Conservation (phyloP, 1,139 yeast genomes). For the Diutina siamensis region DNA sequence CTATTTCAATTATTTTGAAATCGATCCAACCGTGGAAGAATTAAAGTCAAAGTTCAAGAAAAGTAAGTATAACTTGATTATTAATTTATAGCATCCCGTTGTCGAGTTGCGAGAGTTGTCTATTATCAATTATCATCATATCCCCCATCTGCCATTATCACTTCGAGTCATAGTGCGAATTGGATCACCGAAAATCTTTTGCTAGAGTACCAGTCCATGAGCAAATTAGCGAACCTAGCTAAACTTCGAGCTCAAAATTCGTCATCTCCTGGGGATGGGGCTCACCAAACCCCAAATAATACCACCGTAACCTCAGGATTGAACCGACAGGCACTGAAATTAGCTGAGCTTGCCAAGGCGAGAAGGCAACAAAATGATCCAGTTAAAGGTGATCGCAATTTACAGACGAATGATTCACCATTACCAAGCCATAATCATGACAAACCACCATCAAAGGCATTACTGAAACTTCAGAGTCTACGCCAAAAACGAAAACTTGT, state of each 20-base stretch:
- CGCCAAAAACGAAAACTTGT: background rate
- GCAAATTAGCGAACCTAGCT: constrained; percentile 10
- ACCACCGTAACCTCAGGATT: background rate
- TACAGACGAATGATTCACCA: background rate
- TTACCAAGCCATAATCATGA: too few relatives aligned
- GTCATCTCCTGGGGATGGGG: background rate
- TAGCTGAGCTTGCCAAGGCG: constrained; percentile 39
- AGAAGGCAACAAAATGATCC: constrained; percentile 8
- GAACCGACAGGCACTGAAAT: constrained; percentile 8
- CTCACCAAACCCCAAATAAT: background rate
- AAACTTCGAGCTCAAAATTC: constrained; percentile 8
- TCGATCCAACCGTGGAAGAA: constrained; percentile 42
- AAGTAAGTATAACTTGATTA: constrained; percentile 25
- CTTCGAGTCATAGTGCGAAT: too few relatives aligned
- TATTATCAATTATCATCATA: background rate
- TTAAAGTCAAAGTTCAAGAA: constrained; percentile 34
- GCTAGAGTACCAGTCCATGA: too few relatives aligned
- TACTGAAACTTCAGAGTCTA: background rate
- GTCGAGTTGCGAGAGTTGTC: background rate
- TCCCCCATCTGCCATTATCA: background rate
- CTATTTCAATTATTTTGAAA: constrained; percentile 48
- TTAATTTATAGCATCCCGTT: background rate
- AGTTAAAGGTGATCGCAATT: background rate
- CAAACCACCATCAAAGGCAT: background rate
- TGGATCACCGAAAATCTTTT: constrained; percentile 1